Base-by-base conservation (phyloP, 352 stramenopile genomes). In the Phytopythium ostracodes region DNA sequence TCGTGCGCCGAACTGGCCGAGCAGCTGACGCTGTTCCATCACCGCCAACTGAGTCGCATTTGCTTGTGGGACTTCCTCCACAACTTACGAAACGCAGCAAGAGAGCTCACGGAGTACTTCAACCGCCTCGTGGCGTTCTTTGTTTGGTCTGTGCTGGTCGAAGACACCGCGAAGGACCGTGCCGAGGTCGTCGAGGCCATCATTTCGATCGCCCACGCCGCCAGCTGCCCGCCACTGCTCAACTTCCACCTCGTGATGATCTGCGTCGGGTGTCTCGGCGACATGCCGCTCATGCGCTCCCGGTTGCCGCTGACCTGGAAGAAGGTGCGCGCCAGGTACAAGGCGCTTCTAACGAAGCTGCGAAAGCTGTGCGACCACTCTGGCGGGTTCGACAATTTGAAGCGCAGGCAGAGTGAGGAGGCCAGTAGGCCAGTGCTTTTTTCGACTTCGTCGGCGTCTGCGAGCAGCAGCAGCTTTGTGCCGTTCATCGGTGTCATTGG, bases 191-290 rank as follows among this genome's bases (percentile, higher is more conserved):
- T 93, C 33, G 84, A 91, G 46, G 64, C 73, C 24, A 89, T 93
- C 55, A 88, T 90, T 43, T 71, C 74, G 4, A 84, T 91, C 47
- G 84, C 84, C 1, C 65, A 77, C 11, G 68, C 69, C 5, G 77
- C 79, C 7, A 79, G 67, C 47, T 63, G 55, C 24, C 54, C 79
- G 20, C 67, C 72, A 9, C 60, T 91, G 31, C 78, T 80, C 65
- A 93, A 91, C 51, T 93, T 91, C 51, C 76, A 89, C 59, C 62
- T 93, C n/a, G 78, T 89, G 22, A 91, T 92, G 84, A 79, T 75
- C 11, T 91, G 84, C 27, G 79, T 92, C 1, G 84, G 84, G 7
- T 90, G 84, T 47, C 65, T 92, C 0, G 84, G 84, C 20, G 84
- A 91, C 60, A 81, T 65, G 15, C 79, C 84, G 4, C 71, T 92